Evolutionary conservation across 2,329 filamentous ascomycete species (phyloP).

Genomic region (Xylariaceae sp.): DNA sequence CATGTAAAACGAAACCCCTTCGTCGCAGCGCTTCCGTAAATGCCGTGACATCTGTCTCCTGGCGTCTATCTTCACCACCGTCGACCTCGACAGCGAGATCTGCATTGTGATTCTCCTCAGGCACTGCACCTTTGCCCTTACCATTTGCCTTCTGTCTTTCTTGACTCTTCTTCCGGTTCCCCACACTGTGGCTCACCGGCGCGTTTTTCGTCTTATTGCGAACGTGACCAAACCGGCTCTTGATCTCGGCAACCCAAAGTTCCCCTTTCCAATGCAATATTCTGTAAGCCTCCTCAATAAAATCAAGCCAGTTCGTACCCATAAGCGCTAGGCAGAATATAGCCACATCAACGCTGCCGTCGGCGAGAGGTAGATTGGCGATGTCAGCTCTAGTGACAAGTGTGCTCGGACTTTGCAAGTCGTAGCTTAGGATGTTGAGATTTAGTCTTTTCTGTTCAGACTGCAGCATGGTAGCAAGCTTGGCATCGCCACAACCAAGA

Average conservation of each 20-base stretch:
- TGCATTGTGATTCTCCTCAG: constrained; percentile 47
- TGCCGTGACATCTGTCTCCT: constrained; percentile 79
- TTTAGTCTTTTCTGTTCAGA: constrained; percentile 61
- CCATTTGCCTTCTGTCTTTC: constrained; percentile 34
- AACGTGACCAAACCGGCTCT: constrained; percentile 75
- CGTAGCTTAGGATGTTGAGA: constrained; percentile 76
- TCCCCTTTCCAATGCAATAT: constrained; percentile 91
- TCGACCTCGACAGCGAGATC: constrained; percentile 68
- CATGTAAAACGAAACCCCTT: constrained; percentile 79
- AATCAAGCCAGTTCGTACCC: constrained; percentile 98
- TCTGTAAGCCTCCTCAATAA: constrained; percentile 92
- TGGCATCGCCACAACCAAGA: constrained; percentile 88
- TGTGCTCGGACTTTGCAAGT: constrained; percentile 72
- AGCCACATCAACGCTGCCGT: constrained; percentile 75
- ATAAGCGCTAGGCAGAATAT: constrained; percentile 96
- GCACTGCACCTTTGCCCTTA: constrained; percentile 46
- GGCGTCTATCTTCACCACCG: constrained; percentile 56
- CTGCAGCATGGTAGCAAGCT: constrained; percentile 67
- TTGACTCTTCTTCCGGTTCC: constrained; percentile 55
- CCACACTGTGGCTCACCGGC: constrained; percentile 65
- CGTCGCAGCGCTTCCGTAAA: constrained; percentile 80
- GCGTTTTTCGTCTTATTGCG: constrained; percentile 42
- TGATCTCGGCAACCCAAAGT: constrained; percentile 96
- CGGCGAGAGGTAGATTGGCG: constrained; percentile 69
- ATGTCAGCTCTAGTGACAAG: constrained; percentile 89